Conservation (phyloP, 1,284 basidiomycete species). For the Mrakiaceae sp. region DNA sequence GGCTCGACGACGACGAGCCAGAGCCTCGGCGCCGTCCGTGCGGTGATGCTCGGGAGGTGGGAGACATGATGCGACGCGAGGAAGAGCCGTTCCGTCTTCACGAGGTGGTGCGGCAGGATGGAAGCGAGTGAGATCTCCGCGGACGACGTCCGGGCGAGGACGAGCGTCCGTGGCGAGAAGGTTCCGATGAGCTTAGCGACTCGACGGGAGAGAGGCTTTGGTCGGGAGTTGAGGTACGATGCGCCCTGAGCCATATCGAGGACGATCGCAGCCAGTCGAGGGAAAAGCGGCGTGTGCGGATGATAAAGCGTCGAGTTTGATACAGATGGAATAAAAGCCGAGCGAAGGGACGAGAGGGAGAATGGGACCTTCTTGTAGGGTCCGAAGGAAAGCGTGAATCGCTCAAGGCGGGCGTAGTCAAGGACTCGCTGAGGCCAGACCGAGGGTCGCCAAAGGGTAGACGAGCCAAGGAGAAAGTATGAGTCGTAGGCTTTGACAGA, state of each 20-base stretch:
- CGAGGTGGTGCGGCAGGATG: conserved; percentile 1
- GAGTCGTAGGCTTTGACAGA: conserved; percentile 3
- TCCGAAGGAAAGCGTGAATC: neutral
- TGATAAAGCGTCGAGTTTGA: neutral
- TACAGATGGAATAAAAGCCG: neutral
- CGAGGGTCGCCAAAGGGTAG: neutral
- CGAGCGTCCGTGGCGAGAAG: conserved; percentile 6
- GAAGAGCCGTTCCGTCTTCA: neutral
- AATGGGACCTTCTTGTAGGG: conserved; percentile 7
- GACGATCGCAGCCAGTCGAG: neutral
- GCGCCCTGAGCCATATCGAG: conserved; percentile 3
- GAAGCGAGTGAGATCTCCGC: conserved; percentile 8
- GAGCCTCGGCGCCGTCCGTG: neutral
- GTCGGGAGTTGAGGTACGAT: conserved; percentile 3
- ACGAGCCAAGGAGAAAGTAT: conserved; percentile 11
- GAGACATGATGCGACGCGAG: conserved; percentile 10
- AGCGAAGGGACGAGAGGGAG: neutral
- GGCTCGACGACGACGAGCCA: neutral
- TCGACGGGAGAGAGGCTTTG: conserved; percentile 13
- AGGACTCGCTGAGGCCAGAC: neutral
- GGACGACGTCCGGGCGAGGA: neutral
- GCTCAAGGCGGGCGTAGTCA: conserved; percentile 3
- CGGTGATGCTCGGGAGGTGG: conserved; percentile 1
- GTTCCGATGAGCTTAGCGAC: conserved; percentile 7
- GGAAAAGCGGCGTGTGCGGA: conserved; percentile 1